Conservation (phyloP, 2,329 filamentous ascomycete species). For the Lecanicillium sp. region DNA sequence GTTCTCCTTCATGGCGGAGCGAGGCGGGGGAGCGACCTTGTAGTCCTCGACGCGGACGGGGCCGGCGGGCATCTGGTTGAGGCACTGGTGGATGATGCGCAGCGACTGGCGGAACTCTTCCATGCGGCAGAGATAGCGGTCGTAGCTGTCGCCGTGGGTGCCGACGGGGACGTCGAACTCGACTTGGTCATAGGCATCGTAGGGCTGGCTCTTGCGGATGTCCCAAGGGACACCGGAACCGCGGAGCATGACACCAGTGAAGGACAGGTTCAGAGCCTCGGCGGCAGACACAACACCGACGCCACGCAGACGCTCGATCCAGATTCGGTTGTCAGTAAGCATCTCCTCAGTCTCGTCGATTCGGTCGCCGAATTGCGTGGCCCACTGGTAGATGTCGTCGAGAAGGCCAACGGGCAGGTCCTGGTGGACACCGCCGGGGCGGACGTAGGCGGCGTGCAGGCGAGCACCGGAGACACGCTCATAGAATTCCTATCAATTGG, state of each 20-base stretch:
- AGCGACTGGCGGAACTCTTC: slow-evolving; percentile 98
- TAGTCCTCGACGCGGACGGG: slow-evolving; percentile 96
- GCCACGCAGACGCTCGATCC: slow-evolving; percentile 84
- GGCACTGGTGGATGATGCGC: slow-evolving; percentile 95
- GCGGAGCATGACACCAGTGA: slow-evolving; percentile 95
- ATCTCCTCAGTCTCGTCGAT: slow-evolving; percentile 99
- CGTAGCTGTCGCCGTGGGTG: slow-evolving; percentile 96
- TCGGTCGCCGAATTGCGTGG: slow-evolving; percentile 95
- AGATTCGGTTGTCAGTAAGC: slow-evolving; percentile 98
- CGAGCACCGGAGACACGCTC: slow-evolving; percentile 97
- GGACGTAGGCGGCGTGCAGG: slow-evolving; percentile 93
- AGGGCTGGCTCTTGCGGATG: slow-evolving; percentile 91
- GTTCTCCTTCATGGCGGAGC: slow-evolving; percentile 99
- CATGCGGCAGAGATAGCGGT: slow-evolving; percentile 98
- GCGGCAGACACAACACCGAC: slow-evolving; percentile 85
- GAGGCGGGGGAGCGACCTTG: slow-evolving; percentile 94
- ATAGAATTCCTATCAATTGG: slow-evolving; percentile 80
- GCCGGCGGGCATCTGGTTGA: slow-evolving; percentile 97
- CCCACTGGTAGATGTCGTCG: slow-evolving; percentile 99
- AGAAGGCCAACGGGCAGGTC: slow-evolving; percentile 89
- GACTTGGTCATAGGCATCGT: slow-evolving; percentile 95
- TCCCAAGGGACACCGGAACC: slow-evolving; percentile 96
- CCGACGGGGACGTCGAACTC: slow-evolving; percentile 98
- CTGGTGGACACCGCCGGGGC: slow-evolving; percentile 92
- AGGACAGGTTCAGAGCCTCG: slow-evolving; percentile 95